Base-by-base conservation (phyloP, 805 yeast genomes). In the Wickerhamiella alocasiicola region DNA sequence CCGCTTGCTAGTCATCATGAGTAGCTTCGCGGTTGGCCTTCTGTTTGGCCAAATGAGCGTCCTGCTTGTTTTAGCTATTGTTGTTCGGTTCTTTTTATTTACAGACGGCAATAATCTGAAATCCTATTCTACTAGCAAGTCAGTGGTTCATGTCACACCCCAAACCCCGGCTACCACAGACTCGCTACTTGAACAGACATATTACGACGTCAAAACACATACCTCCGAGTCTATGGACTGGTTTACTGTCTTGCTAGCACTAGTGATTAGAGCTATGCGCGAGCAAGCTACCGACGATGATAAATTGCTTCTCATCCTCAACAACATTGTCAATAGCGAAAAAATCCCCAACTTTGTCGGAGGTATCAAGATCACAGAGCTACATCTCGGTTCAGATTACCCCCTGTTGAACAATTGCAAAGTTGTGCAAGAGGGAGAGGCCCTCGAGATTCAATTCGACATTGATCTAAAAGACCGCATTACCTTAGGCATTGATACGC, bases 381-480 rank as follows among this genome's bases (percentile, higher is more conserved):
- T 91, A 19, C 88, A 85, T 52, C 78, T 91, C 43, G 98, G 98
- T 25, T 82, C 84, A 55, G 96, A 87, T 59, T 91, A 78, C 56
- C 98, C 98, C 3, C 82, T 91, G 39, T 82, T 91, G 56, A 81
- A 94, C 43, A 91, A 91, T 55, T 91, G 98, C 60, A 70, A 94
- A 37, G 81, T 91, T n/a, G 36, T 46, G 9, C 44, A 49, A 24
- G 35, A 36, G n/a, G 48, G 45, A 9, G 44, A 49, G 28, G 46
- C 51, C 28, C 57, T 72, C 65, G 93, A 83, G 56, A 93, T 91
- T 2, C 82, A 78, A 49, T 84, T 84, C 29, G 94, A 84, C 56
- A 84, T 84, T 29, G 94, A 84, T 56, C 65, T 84, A 36, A 74
- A 85, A 19, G 95, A 84, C 55, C 78, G 88, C 5, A 61, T 83